Percentiles rank a stretch among this genome's conserved stretches.
Conservation (phyloP, 768 basidiomycete species). For the Pisolithus marmoratus region DNA sequence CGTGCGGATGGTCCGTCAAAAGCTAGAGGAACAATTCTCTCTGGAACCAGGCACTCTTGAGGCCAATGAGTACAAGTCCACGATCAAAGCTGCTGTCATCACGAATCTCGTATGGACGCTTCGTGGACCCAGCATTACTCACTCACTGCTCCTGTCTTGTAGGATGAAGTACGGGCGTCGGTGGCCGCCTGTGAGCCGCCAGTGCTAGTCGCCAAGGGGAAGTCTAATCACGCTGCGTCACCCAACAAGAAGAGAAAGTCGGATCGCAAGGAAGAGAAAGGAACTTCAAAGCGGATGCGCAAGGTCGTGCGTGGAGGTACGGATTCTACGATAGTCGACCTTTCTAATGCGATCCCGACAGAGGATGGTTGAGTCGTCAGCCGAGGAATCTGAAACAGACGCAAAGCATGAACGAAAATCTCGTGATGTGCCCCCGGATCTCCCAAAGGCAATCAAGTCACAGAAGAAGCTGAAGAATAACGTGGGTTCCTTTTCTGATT, state of each 20-base stretch:
- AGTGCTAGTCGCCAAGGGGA: background rate
- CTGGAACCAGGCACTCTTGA: constrained; percentile 43
- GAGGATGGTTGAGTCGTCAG: background rate
- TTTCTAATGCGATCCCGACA: no score
- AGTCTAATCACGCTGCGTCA: background rate
- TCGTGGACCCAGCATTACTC: background rate
- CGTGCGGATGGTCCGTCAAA: constrained; percentile 42
- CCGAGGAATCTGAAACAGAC: background rate
- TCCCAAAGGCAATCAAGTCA: constrained; percentile 7
- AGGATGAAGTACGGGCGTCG: no score
- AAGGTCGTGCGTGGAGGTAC: constrained; percentile 1
- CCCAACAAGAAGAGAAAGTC: background rate
- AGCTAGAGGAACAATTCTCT: constrained; percentile 41
- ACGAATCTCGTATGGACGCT: constrained; percentile 9
- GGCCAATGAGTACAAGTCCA: constrained; percentile 37
- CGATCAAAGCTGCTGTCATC: constrained; percentile 34
- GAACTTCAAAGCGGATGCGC: constrained; percentile 5
- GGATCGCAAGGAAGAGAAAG: constrained; percentile 1
- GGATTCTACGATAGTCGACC: background rate
- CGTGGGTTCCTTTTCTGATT: background rate
- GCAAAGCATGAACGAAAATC: background rate
- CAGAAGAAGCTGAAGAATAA: background rate
- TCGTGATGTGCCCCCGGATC: constrained; percentile 9
- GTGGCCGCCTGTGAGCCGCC: background rate
- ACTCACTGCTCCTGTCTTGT: no score